A percentile compares a stretch with the other conserved stretches of the same genome.
phyloP scores from a whole-genome alignment of 805 yeast species.

The Candida berthetii region DNA sequence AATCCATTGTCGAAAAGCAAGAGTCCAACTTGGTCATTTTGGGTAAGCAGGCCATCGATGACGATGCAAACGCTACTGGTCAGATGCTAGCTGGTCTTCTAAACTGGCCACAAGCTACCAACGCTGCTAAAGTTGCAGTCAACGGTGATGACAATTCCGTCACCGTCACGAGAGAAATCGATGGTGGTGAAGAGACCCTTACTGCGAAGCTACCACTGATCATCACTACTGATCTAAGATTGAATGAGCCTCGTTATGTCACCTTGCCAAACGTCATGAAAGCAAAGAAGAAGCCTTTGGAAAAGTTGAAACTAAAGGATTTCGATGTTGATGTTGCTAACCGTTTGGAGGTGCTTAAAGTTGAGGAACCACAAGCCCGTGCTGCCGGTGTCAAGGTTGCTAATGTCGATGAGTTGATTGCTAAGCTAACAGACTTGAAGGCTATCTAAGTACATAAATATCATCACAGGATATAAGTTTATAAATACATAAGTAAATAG shows the following conservation, averaged over 20 bases:
- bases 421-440: constrained; percentile 59
- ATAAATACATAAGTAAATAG: too few relatives aligned
- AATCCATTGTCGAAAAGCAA: constrained; percentile 64
- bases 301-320: constrained; percentile 56
- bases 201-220: constrained; percentile 76
- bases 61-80: constrained; percentile 92
- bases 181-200: constrained; percentile 88
- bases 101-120: constrained; percentile 96
- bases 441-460: neutral
- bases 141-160: constrained; percentile 43
- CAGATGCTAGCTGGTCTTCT: constrained; percentile 92
- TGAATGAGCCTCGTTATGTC: constrained; percentile 95
- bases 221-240: constrained; percentile 87
- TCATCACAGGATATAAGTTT: too few relatives aligned
- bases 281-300: constrained; percentile 94
- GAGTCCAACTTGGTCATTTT: constrained; percentile 74
- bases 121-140: constrained; percentile 79
- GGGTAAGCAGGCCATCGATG: constrained; percentile 97
- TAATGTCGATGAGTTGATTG: constrained; percentile 75
- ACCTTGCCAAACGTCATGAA: constrained; percentile 95
- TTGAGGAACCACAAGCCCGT: constrained; percentile 84
- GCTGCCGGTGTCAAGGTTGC: constrained; percentile 76
- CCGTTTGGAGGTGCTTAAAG: constrained; percentile 62
- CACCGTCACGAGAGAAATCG: constrained; percentile 85
- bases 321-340: constrained; percentile 60